These are phyloP conservation scores for Tricharina praecox DNA, from an alignment of 495 filamentous ascomycete species.

Conservation along the genomic window DNA sequence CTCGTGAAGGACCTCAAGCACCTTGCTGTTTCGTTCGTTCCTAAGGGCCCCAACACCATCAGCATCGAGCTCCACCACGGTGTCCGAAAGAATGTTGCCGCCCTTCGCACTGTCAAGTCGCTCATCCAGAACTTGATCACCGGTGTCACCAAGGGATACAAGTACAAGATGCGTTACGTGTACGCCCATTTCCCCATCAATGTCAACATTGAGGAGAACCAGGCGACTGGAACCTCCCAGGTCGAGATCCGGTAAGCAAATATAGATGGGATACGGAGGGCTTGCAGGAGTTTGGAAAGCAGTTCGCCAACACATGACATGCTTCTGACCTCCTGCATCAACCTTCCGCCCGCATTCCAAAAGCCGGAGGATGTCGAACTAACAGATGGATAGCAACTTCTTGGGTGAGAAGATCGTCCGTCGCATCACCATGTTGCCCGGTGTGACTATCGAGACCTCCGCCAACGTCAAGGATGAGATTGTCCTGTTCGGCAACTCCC, in stretches of 20 bases:
- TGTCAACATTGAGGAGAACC: conserved; percentile 89
- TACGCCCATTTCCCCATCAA: conserved; percentile 99
- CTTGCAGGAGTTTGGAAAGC: not conserved
- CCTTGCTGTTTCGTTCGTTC: conserved; percentile 74
- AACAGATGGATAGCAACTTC: conserved; percentile 56
- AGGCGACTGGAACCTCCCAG: conserved; percentile 60
- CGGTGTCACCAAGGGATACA: conserved; percentile 95
- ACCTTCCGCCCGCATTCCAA: too few relatives aligned
- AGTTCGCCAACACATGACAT: too few relatives aligned
- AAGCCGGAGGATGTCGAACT: not conserved
- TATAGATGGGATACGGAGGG: not conserved
- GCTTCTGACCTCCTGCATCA: too few relatives aligned
- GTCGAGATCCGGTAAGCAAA: conserved; percentile 86
- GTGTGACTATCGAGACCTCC: conserved; percentile 78
- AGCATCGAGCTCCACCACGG: conserved; percentile 96
- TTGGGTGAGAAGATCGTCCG: conserved; percentile 99
- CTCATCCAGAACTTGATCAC: conserved; percentile 96
- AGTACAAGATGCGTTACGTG: conserved; percentile 99
- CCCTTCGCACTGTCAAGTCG: conserved; percentile 91
- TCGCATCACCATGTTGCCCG: conserved; percentile 66
- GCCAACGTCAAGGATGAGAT: conserved; percentile 95
- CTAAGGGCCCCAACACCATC: conserved; percentile 60
- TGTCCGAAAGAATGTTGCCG: conserved; percentile 87
- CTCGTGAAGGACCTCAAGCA: conserved; percentile 91
- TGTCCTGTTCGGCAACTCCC: conserved; percentile 75